A percentile compares a stretch with the other conserved stretches of the same genome.
These are phyloP conservation scores for Pseudogymnoascus sp. DNA, from an alignment of 2,329 filamentous ascomycete species.

Conservation along the genomic window DNA sequence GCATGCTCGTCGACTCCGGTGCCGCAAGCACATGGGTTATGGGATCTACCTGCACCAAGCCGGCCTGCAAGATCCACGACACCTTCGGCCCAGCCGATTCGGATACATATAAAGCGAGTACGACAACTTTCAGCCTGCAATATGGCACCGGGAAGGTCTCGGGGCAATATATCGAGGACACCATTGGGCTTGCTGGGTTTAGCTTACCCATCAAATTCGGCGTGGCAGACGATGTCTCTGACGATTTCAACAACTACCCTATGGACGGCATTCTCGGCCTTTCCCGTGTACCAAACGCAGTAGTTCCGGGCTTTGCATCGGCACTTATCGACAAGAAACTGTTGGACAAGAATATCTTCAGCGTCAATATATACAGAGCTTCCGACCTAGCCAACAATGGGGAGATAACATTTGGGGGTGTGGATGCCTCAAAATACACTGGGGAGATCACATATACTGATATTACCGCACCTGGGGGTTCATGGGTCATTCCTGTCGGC, in stretches of 20 bases:
- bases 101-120: slow-evolving; percentile 47
- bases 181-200: slow-evolving; percentile 58
- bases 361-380: slow-evolving; percentile 61
- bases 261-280: slow-evolving; percentile 85
- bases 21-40: slow-evolving; percentile 79
- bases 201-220: slow-evolving; percentile 62
- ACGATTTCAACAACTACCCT: slow-evolving; percentile 69
- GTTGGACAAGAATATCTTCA: slow-evolving; percentile 60
- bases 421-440: slow-evolving; percentile 58
- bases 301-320: slow-evolving; percentile 61
- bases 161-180: slow-evolving; percentile 61
- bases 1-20: slow-evolving; percentile 60
- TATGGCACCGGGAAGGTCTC: slow-evolving; percentile 71
- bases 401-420: slow-evolving; percentile 67
- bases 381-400: slow-evolving; percentile 62
- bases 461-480: slow-evolving; percentile 43
- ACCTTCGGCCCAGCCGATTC: slow-evolving; percentile 63
- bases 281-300: slow-evolving; percentile 47
- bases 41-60: slow-evolving; percentile 57
- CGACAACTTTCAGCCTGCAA: slow-evolving; percentile 53
- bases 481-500: slow-evolving; percentile 68
- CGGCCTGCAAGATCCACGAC: slow-evolving; percentile 62
- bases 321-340: slow-evolving; percentile 48
- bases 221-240: slow-evolving; percentile 61
- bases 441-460: slow-evolving; percentile 62